These are phyloP conservation scores for Eremothecium sinecaudum DNA, from an alignment of 1,139 yeast species.

Conservation along the genomic window DNA sequence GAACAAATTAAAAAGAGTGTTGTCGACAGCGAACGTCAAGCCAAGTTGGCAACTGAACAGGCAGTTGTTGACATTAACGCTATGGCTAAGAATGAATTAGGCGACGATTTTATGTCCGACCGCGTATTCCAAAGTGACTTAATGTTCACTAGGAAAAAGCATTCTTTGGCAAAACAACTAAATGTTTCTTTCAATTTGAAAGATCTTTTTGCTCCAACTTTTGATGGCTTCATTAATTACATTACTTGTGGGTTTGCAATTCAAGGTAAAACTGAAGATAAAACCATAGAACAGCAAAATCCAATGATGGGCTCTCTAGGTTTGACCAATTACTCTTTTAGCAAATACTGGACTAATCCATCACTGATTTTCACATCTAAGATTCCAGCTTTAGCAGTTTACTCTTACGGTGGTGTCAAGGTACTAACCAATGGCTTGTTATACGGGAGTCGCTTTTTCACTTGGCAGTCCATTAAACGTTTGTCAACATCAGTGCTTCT, in stretches of 20 bases:
- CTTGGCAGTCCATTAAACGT: constrained; percentile 28
- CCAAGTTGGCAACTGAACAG: constrained; percentile 49
- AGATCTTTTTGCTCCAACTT: constrained; percentile 72
- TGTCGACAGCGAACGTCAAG: constrained; percentile 52
- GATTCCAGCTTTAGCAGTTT: constrained; percentile 29
- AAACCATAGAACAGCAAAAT: constrained; percentile 4
- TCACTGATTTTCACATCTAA: constrained; percentile 29
- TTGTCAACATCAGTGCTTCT: constrained; percentile 35
- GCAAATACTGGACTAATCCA: constrained; percentile 27
- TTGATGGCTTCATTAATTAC: constrained; percentile 42
- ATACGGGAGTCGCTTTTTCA: constrained; percentile 31
- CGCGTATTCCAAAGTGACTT: constrained; percentile 65
- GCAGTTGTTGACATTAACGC: constrained; percentile 55
- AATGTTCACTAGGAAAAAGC: constrained; percentile 75
- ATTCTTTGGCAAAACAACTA: constrained; percentile 51
- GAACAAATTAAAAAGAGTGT: constrained; percentile 59
- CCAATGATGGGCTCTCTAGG: constrained; percentile 15
- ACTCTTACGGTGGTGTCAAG: constrained; percentile 31
- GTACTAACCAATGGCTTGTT: constrained; percentile 27
- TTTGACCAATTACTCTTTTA: constrained; percentile 18
- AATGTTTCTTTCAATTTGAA: constrained; percentile 48
- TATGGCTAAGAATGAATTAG: constrained; percentile 52
- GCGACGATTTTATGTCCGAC: constrained; percentile 51
- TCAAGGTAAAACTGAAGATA: constrained; percentile 5
- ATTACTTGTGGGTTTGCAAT: constrained; percentile 23